Conservation (phyloP, 176 grass and related monocot species). For the Musa itinerans region DNA sequence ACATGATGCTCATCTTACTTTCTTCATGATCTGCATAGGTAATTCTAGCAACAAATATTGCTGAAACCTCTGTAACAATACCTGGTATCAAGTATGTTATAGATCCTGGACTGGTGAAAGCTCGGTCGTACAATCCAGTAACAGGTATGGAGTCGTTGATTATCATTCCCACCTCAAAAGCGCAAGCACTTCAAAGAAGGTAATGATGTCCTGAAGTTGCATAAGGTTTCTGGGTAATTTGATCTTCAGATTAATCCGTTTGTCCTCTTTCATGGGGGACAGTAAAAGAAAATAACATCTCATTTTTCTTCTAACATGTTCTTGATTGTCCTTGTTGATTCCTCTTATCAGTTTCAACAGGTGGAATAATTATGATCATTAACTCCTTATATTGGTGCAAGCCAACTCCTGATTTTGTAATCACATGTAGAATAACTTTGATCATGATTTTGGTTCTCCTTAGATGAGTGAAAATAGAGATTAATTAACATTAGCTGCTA, state of each 20-base stretch:
- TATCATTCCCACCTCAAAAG: conserved; percentile 82
- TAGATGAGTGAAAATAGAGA: too few species aligned
- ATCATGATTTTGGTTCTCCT: too few species aligned
- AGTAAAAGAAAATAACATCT: too few species aligned
- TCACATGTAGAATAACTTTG: too few species aligned
- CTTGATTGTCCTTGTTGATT: too few species aligned
- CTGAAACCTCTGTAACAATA: conserved; percentile 95
- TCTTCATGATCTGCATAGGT: conserved; percentile 36
- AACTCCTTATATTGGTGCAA: too few species aligned
- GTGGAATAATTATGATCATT: too few species aligned
- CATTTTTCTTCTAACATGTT: too few species aligned
- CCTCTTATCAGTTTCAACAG: too few species aligned
- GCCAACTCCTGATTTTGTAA: too few species aligned
- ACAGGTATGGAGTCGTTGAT: conserved; percentile 92
- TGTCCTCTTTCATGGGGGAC: too few species aligned
- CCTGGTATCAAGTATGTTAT: conserved; percentile 97
- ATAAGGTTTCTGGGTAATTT: background rate
- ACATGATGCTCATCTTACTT: background rate
- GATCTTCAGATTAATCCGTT: background rate
- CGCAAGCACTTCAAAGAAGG: conserved; percentile 95
- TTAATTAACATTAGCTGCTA: too few species aligned
- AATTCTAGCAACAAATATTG: conserved; percentile 98
- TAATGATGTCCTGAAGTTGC: conserved; percentile 2
- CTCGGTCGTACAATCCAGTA: conserved; percentile 85
- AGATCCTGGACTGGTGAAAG: conserved; percentile 92